These are phyloP conservation scores for Obelidium mucronatum DNA, from an alignment of 192 early-diverging fungal species.

Conservation along the genomic window DNA sequence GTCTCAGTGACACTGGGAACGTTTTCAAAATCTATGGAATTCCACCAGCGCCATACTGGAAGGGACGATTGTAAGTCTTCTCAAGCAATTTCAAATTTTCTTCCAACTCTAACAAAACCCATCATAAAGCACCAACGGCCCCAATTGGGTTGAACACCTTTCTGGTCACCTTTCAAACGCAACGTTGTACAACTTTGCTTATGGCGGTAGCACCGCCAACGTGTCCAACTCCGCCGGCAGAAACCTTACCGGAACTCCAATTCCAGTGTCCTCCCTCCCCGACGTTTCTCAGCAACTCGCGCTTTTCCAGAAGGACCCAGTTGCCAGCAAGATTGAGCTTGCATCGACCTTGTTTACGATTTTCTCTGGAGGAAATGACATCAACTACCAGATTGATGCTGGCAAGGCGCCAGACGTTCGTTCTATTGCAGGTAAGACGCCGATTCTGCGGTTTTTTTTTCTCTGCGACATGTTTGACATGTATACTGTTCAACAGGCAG, in stretches of 20 bases:
- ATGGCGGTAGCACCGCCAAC: conserved; percentile 48
- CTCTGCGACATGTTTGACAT: background rate
- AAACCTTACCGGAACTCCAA: background rate
- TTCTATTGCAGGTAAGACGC: background rate
- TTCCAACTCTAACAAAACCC: too few species aligned
- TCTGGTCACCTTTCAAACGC: background rate
- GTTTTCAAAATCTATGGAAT: background rate
- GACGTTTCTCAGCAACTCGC: background rate
- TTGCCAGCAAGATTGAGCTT: background rate
- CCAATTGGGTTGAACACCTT: conserved; percentile 54
- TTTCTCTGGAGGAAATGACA: conserved; percentile 19
- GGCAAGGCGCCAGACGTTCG: background rate
- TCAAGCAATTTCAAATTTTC: too few species aligned
- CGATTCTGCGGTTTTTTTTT: background rate
- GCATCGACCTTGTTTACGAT: conserved; percentile 20
- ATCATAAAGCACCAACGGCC: conserved; percentile 62
- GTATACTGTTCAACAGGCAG: background rate
- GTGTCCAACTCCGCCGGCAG: background rate
- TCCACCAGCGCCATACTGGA: background rate
- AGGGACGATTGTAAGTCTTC: background rate
- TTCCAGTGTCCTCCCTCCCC: background rate
- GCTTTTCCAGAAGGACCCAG: background rate
- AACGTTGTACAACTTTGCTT: conserved; percentile 49
- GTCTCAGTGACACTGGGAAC: background rate
- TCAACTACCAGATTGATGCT: background rate